Evolutionary conservation across 2,329 filamentous ascomycete genomes (phyloP).

Genomic region (Colletotrichum horii): DNA sequence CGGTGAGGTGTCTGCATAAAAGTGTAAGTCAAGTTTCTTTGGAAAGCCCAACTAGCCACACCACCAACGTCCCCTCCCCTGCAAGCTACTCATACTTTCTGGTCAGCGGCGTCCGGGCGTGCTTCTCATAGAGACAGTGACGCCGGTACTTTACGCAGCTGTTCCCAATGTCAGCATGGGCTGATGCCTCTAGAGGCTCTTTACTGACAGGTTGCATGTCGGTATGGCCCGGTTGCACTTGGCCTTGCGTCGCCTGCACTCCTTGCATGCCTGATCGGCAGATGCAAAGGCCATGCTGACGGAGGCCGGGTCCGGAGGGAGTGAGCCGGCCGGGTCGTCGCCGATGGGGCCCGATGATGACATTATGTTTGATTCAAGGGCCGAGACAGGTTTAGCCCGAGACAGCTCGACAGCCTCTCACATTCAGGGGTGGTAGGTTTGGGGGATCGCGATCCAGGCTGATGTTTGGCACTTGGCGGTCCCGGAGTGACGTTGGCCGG

Average conservation of each 20-base stretch:
- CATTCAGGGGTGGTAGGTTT: neutral
- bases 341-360: neutral
- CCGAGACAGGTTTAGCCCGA: neutral
- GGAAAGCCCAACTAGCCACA: neutral
- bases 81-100: slow-evolving; percentile 38
- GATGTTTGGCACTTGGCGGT: neutral
- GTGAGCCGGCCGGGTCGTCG: neutral
- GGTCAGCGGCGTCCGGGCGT: slow-evolving; percentile 52
- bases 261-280: slow-evolving; percentile 43
- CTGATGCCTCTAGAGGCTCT: slow-evolving; percentile 1
- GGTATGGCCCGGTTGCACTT: slow-evolving; percentile 42
- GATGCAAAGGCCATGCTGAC: slow-evolving; percentile 23
- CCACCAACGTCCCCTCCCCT: neutral
- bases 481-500: neutral
- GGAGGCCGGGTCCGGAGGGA: neutral
- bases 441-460: neutral
- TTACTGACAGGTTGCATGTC: slow-evolving; percentile 43
- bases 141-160: slow-evolving; percentile 46
- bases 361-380: neutral
- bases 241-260: slow-evolving; percentile 44
- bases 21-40: slow-evolving; percentile 5
- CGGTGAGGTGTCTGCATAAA: slow-evolving; percentile 40
- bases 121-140: slow-evolving; percentile 53
- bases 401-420: neutral
- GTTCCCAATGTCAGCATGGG: neutral